A percentile compares a stretch with the other conserved stretches of the same genome.
These are phyloP conservation scores for Tulasnella sp. DNA, from an alignment of 768 basidiomycete species.

Conservation along the genomic window DNA sequence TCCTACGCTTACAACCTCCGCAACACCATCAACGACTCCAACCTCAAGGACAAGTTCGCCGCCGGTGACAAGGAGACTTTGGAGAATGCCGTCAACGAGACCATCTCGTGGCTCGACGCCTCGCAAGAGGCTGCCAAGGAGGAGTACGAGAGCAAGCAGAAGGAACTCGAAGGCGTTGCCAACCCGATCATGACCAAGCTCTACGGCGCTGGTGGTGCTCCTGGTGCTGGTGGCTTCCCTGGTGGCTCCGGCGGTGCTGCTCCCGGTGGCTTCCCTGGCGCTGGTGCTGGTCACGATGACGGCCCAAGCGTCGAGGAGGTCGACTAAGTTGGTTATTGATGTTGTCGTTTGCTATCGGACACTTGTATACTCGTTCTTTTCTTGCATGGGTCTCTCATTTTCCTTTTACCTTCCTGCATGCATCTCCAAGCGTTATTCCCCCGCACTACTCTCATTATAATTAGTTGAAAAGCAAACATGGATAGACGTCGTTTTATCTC, in stretches of 20 bases:
- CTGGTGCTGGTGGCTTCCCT: constrained; percentile 39
- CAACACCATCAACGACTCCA: constrained; percentile 47
- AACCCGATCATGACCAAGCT: constrained; percentile 47
- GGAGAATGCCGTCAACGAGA: constrained; percentile 46
- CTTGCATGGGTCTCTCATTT: neutral
- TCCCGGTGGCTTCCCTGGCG: constrained; percentile 44
- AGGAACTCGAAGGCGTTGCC: constrained; percentile 49
- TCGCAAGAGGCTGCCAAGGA: constrained; percentile 50
- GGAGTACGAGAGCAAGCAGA: constrained; percentile 49
- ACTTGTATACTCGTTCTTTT: neutral
- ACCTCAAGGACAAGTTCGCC: constrained; percentile 49
- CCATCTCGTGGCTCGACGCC: constrained; percentile 47
- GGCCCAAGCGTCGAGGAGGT: constrained; percentile 50
- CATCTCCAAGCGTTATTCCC: constrained; percentile 3
- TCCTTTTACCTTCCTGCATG: neutral
- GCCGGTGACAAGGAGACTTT: constrained; percentile 45
- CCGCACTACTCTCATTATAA: constrained; percentile 7
- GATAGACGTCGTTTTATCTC: constrained; percentile 13
- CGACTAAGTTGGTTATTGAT: constrained; percentile 40
- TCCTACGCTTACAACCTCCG: constrained; percentile 53
- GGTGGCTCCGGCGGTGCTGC: constrained; percentile 43
- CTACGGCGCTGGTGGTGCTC: constrained; percentile 45
- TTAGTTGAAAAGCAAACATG: constrained; percentile 11
- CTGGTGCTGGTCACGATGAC: constrained; percentile 34
- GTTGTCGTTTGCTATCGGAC: neutral